Evolutionary conservation across 2,329 filamentous ascomycete genomes (phyloP).

Genomic region (Penicillium sclerotigenum): DNA sequence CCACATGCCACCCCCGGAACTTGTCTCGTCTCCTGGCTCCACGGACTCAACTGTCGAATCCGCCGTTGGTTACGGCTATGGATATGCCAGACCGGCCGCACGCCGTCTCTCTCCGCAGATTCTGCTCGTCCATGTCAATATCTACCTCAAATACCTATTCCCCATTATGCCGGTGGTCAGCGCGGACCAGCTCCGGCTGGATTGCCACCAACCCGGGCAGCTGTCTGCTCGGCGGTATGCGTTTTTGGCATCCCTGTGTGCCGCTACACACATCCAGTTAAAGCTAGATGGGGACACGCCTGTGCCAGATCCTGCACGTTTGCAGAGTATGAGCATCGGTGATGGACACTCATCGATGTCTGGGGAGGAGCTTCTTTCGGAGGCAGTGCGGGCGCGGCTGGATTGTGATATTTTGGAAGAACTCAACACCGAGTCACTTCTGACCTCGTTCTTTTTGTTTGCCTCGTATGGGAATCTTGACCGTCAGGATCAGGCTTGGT

Average conservation of each 20-base stretch:
- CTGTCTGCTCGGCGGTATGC: slow-evolving; percentile 42
- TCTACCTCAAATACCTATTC: slow-evolving; percentile 43
- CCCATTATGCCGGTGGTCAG: slow-evolving; percentile 46
- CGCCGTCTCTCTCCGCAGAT: slow-evolving; percentile 34
- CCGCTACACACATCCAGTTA: slow-evolving; percentile 46
- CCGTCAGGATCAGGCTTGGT: slow-evolving; percentile 74
- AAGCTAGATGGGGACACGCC: slow-evolving; percentile 36
- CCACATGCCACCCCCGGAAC: slow-evolving; percentile 30
- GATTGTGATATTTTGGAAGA: slow-evolving; percentile 42
- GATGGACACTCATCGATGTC: slow-evolving; percentile 59
- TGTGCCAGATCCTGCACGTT: slow-evolving; percentile 20
- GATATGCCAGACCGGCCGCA: slow-evolving; percentile 2
- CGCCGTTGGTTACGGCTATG: slow-evolving; percentile 10
- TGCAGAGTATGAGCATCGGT: slow-evolving; percentile 52
- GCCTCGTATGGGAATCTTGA: slow-evolving; percentile 69
- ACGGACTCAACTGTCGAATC: slow-evolving; percentile 32
- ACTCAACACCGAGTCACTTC: slow-evolving; percentile 43
- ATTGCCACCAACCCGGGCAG: slow-evolving; percentile 53
- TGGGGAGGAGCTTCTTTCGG: slow-evolving; percentile 65
- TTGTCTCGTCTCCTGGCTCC: slow-evolving; percentile 37
- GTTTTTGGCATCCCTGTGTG: slow-evolving; percentile 42
- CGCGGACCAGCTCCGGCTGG: slow-evolving; percentile 33
- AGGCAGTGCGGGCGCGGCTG: slow-evolving; percentile 50
- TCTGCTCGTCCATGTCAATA: slow-evolving; percentile 40
- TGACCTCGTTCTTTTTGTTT: slow-evolving; percentile 77